Evolutionary conservation across 371 early-diverging fungal genomes (phyloP), one percentile per base, ranked within the genome.

Genomic region (Umbelopsis sp.): DNA sequence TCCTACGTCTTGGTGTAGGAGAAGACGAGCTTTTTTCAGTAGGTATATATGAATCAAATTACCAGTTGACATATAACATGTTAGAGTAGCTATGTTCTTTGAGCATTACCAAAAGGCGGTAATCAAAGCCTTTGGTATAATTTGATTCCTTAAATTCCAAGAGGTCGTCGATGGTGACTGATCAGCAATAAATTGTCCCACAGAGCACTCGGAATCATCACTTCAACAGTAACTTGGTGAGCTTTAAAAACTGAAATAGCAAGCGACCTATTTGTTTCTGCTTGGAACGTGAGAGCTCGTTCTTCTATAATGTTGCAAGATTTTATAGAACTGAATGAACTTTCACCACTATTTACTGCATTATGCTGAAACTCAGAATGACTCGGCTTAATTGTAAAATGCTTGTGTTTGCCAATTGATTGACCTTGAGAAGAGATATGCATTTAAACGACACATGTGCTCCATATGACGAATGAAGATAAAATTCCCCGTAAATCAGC

Each of bases 201-300:
- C 52, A 18, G 74, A 75, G 50, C 65, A 63, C 0, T 68, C 44
- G n/a, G 76, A 78, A 1, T 76, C 71, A 32, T 75, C 76, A 22
- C 72, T 74, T 80, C 82, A 82, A 5, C 80, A 76, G 64, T 82
- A n/a, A 82, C 44, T 44, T 82, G 82, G 52, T 80, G 80, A 16
- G 82, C 80, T 57, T 80, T 82, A 16, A 80, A 69, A 4, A 80
- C 80, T 14, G 82, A 72, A 79, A 82, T 82, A 22, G 80, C 80
- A 50, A 80, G 80, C 24, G 80, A 65, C 9, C 80, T 76, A 68
- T 80, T 80, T 9, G 76, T 63, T 5, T 80, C 16, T 80, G 70
- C 16, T 63, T 68, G 3, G 80, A 68, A 4, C 80, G 82, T 22
- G 68, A 73, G 22, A 73, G 68, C 63, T 75, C 74, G 8, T 73